Evolutionary conservation across 139 green algal genomes (phyloP).

Genomic region (Zygnema circumcarinatum): DNA sequence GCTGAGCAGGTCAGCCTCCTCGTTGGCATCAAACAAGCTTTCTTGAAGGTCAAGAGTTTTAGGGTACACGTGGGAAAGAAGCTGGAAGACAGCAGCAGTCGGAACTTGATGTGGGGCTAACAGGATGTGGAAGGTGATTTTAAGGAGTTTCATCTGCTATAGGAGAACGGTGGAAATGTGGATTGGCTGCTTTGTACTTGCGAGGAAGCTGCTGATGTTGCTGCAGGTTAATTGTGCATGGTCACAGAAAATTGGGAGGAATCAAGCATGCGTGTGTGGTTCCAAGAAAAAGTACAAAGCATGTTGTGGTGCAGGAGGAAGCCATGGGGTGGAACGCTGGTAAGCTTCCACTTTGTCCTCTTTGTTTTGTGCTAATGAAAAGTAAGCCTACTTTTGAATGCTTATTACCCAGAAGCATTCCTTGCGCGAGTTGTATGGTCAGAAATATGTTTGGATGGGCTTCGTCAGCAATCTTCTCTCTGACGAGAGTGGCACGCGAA

Average conservation of each 20-base stretch:
- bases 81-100: too few relatives aligned
- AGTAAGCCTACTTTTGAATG: neutral
- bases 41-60: too few relatives aligned
- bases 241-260: slow-evolving; percentile 8
- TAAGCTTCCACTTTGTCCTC: neutral
- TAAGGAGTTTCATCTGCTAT: too few relatives aligned
- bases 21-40: too few relatives aligned
- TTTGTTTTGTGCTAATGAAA: neutral
- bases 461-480: neutral
- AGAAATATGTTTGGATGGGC: neutral
- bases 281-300: slow-evolving; percentile 43
- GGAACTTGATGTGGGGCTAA: too few relatives aligned
- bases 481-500: too few relatives aligned
- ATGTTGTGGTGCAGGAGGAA: slow-evolving; percentile 25
- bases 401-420: neutral
- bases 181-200: too few relatives aligned
- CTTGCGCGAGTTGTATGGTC: neutral
- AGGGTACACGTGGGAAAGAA: too few relatives aligned
- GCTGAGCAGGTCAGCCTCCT: too few relatives aligned
- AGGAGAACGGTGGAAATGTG: too few relatives aligned
- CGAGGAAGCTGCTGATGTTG: too few relatives aligned
- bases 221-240: neutral
- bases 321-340: neutral
- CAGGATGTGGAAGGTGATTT: too few relatives aligned
- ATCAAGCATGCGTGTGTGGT: slow-evolving; percentile 28